Percentiles rank a stretch among this genome's conserved stretches.
Evolutionary conservation across 108 stramenopile genomes (phyloP).

Genomic region (Thalassiosira profunda): DNA sequence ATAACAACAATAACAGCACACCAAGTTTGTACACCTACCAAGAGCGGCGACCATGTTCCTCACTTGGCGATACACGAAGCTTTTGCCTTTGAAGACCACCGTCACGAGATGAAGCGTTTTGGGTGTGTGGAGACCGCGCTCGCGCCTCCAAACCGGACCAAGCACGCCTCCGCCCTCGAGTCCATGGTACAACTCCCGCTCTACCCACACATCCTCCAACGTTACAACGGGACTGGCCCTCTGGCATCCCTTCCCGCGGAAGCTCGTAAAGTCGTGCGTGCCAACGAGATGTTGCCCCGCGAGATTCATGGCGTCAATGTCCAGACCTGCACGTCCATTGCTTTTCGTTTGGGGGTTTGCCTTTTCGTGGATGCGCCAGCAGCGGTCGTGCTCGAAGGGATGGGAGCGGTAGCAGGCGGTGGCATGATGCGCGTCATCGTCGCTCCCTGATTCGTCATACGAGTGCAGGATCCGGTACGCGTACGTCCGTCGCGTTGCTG

Average conservation of each 20-base stretch:
- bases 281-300: constrained; percentile 66
- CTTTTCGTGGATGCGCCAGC: constrained; percentile 65
- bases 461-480: constrained; percentile 73
- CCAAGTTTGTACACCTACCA: too few relatives aligned
- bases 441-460: too few relatives aligned
- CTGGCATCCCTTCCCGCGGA: constrained; percentile 78
- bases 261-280: constrained; percentile 83
- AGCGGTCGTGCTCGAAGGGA: constrained; percentile 78
- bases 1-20: too few relatives aligned
- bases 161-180: constrained; percentile 20
- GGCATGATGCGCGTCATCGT: too few relatives aligned
- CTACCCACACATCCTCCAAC: constrained; percentile 50
- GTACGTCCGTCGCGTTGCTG: constrained; percentile 78
- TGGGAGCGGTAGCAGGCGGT: constrained; percentile 35
- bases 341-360: too few relatives aligned
- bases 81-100: constrained; percentile 65
- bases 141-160: too few relatives aligned
- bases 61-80: constrained; percentile 86
- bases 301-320: constrained; percentile 69
- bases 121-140: too few relatives aligned
- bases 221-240: constrained; percentile 70
- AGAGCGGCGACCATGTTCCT: constrained; percentile 85
- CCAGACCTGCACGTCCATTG: too few relatives aligned
- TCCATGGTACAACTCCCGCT: constrained; percentile 34
- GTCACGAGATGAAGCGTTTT: constrained; percentile 60